These are phyloP conservation scores for Fusarium citri DNA, from an alignment of 2,329 filamentous ascomycete genomes.

Conservation along the genomic window DNA sequence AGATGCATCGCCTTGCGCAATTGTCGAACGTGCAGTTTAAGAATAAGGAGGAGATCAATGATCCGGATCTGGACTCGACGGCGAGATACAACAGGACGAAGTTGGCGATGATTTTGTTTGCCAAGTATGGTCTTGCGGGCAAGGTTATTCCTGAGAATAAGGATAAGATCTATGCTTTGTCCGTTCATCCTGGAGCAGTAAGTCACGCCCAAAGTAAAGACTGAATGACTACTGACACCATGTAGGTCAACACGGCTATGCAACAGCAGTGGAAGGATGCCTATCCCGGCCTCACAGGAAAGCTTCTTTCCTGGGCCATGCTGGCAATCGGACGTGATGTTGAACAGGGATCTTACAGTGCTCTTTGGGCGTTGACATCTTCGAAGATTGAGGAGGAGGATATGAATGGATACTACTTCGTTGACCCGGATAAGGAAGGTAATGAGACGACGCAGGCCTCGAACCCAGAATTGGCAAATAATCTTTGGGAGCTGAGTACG, in stretches of 20 bases:
- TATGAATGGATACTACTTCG: slow-evolving; percentile 58
- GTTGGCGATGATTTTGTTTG: slow-evolving; percentile 56
- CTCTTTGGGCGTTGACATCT: slow-evolving; percentile 56
- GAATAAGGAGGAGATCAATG: slow-evolving; percentile 57
- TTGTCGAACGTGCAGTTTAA: slow-evolving; percentile 52
- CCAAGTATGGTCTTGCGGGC: slow-evolving; percentile 55
- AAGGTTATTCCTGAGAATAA: slow-evolving; percentile 56
- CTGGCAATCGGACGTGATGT: slow-evolving; percentile 50
- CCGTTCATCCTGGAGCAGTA: slow-evolving; percentile 52
- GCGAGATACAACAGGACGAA: slow-evolving; percentile 57
- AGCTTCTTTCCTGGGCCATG: slow-evolving; percentile 52
- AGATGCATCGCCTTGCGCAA: slow-evolving; percentile 54
- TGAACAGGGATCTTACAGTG: slow-evolving; percentile 58
- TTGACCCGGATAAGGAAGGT: slow-evolving; percentile 52
- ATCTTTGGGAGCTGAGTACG: slow-evolving; percentile 56
- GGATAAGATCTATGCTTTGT: slow-evolving; percentile 55
- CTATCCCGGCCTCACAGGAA: slow-evolving; percentile 56
- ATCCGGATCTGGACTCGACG: slow-evolving; percentile 49
- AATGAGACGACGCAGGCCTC: slow-evolving; percentile 55
- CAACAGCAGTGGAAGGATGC: slow-evolving; percentile 60
- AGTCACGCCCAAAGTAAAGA: neutral
- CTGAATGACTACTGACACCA: neutral
- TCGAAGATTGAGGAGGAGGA: slow-evolving; percentile 56
- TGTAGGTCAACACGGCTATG: slow-evolving; percentile 57
- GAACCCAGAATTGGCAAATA: slow-evolving; percentile 52